A percentile compares a stretch with the other conserved stretches of the same genome.
Evolutionary conservation across 2,329 filamentous ascomycete genomes (phyloP).

Genomic region (Colletotrichum cuscutae): DNA sequence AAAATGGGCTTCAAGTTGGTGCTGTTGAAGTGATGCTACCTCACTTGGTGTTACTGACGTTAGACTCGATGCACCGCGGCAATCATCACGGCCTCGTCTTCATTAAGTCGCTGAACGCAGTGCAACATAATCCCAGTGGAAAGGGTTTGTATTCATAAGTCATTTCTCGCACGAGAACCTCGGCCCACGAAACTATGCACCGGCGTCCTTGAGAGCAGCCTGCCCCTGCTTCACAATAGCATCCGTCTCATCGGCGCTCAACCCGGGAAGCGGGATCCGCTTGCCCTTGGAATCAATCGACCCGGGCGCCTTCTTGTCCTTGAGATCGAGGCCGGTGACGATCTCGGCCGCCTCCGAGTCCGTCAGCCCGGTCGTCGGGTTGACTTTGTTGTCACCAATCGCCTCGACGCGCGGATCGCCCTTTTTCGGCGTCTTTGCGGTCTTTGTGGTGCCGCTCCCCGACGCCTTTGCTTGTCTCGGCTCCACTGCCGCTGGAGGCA

Average conservation of each 20-base stretch:
- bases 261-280: slow-evolving; percentile 23
- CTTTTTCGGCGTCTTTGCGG: background rate
- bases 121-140: background rate
- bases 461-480: slow-evolving; percentile 1
- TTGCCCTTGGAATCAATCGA: slow-evolving; percentile 26
- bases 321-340: slow-evolving; percentile 21
- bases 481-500: background rate
- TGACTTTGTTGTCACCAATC: slow-evolving; percentile 26
- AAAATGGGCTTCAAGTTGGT: background rate
- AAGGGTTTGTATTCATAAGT: background rate
- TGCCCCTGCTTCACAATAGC: slow-evolving; percentile 31
- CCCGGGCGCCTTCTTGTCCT: slow-evolving; percentile 25
- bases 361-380: slow-evolving; percentile 26
- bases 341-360: slow-evolving; percentile 31
- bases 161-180: background rate
- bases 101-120: background rate
- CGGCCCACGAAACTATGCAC: slow-evolving; percentile 6
- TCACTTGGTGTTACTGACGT: too few species aligned
- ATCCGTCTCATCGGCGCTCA: slow-evolving; percentile 28
- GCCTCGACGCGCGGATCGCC: background rate
- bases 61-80: too few species aligned
- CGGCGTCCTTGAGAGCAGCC: slow-evolving; percentile 30
- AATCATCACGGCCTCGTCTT: too few species aligned
- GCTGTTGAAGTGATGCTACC: background rate
- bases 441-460: background rate